Evolutionary conservation across 306 rosid genomes (phyloP).

Genomic region (Castanopsis chinensis): DNA sequence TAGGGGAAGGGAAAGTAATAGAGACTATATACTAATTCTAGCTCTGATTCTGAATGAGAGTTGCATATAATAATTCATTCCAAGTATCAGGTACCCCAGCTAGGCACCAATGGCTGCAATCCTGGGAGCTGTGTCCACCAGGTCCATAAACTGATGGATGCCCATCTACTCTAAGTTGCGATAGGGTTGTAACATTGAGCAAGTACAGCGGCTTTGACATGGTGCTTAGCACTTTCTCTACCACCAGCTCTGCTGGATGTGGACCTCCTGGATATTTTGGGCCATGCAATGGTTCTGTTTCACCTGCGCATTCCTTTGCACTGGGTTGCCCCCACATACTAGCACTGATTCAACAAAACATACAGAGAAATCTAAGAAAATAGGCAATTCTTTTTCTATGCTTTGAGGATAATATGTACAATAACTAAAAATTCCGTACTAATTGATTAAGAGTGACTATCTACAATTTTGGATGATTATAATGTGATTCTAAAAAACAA

Average conservation of each 20-base stretch:
- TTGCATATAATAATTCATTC: conserved; percentile 58
- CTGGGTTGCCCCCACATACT: conserved; percentile 41
- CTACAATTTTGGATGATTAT: too few species aligned
- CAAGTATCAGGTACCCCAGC: conserved; percentile 83
- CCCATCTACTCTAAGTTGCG: conserved; percentile 70
- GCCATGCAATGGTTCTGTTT: conserved; percentile 36
- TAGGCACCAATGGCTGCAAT: conserved; percentile 85
- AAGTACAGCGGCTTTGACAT: conserved; percentile 44
- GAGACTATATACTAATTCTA: background rate
- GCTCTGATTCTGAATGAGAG: conserved; percentile 27
- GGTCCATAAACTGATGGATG: conserved; percentile 73
- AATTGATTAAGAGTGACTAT: too few species aligned
- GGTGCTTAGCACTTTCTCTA: conserved; percentile 46
- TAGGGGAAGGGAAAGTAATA: too few species aligned
- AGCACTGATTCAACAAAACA: conserved; percentile 28
- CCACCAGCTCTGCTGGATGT: conserved; percentile 47
- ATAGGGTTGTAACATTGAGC: conserved; percentile 53
- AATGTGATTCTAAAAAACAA: too few species aligned
- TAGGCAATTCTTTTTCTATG: background rate
- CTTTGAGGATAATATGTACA: background rate
- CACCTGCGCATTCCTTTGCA: conserved; percentile 37
- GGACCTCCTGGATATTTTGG: conserved; percentile 35
- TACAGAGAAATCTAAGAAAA: background rate
- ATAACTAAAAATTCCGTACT: background rate
- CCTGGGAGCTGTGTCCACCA: conserved; percentile 52